Conservation (phyloP, 2,329 filamentous ascomycete species). For the Thermoascus crustaceus region DNA sequence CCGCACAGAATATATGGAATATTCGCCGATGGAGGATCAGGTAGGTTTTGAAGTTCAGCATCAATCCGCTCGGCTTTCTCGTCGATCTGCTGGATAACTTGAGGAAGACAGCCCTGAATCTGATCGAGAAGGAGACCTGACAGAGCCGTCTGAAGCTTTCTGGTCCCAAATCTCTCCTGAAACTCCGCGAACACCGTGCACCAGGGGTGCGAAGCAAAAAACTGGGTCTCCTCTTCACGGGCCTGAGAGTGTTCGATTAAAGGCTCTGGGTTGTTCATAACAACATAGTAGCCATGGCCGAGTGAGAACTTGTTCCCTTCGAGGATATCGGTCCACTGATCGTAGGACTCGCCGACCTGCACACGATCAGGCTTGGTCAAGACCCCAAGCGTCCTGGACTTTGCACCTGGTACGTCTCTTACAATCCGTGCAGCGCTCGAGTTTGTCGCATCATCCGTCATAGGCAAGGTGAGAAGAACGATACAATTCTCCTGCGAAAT, state of each 20-base stretch:
- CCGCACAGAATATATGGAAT: slow-evolving; percentile 58
- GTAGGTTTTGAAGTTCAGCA: slow-evolving; percentile 49
- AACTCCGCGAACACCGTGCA: slow-evolving; percentile 29
- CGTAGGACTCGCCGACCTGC: slow-evolving; percentile 41
- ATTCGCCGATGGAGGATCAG: slow-evolving; percentile 57
- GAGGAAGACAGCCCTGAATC: slow-evolving; percentile 33
- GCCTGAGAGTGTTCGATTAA: slow-evolving; percentile 40
- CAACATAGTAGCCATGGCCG: slow-evolving; percentile 70
- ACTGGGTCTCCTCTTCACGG: slow-evolving; percentile 40
- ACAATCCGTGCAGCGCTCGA: slow-evolving; percentile 63
- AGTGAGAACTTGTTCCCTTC: slow-evolving; percentile 53
- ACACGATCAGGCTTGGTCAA: slow-evolving; percentile 79
- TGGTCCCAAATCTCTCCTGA: slow-evolving; percentile 44
- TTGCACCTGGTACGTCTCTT: slow-evolving; percentile 44
- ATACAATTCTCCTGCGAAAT: slow-evolving; percentile 62
- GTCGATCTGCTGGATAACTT: slow-evolving; percentile 34
- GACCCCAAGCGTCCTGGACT: slow-evolving; percentile 60
- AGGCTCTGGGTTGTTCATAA: slow-evolving; percentile 48
- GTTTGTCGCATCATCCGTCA: slow-evolving; percentile 70
- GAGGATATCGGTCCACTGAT: slow-evolving; percentile 59
- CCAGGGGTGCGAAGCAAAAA: slow-evolving; percentile 46
- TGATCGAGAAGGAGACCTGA: slow-evolving; percentile 42
- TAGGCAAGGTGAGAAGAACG: slow-evolving; percentile 67
- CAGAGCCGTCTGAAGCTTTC: slow-evolving; percentile 41
- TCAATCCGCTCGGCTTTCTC: slow-evolving; percentile 46